Conservation (phyloP, 129 eudicot genomes). For the Centaurea solstitialis region DNA sequence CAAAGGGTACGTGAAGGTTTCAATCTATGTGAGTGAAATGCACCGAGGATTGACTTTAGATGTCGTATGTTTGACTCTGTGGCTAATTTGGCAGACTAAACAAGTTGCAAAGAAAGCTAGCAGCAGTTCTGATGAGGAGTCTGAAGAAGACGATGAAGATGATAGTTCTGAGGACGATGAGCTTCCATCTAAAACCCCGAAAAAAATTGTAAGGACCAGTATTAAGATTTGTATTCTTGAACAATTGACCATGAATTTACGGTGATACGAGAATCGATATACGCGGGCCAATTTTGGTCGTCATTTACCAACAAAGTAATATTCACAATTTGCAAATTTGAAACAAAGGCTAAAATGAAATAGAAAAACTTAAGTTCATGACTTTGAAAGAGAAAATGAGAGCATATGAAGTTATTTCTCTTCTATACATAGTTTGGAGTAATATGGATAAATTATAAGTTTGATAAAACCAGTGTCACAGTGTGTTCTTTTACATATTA, state of each 20-base stretch:
- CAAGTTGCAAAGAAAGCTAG: neutral
- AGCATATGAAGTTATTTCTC: neutral
- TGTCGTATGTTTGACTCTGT: neutral
- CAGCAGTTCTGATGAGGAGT: slow-evolving; percentile 24
- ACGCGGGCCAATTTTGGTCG: neutral
- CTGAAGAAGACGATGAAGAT: slow-evolving; percentile 34
- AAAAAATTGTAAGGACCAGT: slow-evolving; percentile 28
- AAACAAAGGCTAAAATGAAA: neutral
- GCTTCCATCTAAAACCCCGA: slow-evolving; percentile 34
- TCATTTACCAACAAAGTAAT: neutral
- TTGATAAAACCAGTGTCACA: neutral
- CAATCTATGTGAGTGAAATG: neutral
- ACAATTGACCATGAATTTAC: neutral
- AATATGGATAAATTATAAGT: neutral
- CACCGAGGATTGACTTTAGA: neutral
- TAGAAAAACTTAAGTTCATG: neutral
- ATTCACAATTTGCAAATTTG: neutral
- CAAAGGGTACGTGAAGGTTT: neutral
- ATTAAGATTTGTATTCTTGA: neutral
- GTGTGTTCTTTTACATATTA: neutral
- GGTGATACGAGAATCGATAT: neutral
- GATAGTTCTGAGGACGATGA: slow-evolving; percentile 35
- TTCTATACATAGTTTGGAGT: neutral
- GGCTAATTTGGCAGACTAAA: neutral
- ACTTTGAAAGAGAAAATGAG: neutral